Conservation (phyloP, 176 grass and related monocot genomes). For the Phyllostachys edulis region DNA sequence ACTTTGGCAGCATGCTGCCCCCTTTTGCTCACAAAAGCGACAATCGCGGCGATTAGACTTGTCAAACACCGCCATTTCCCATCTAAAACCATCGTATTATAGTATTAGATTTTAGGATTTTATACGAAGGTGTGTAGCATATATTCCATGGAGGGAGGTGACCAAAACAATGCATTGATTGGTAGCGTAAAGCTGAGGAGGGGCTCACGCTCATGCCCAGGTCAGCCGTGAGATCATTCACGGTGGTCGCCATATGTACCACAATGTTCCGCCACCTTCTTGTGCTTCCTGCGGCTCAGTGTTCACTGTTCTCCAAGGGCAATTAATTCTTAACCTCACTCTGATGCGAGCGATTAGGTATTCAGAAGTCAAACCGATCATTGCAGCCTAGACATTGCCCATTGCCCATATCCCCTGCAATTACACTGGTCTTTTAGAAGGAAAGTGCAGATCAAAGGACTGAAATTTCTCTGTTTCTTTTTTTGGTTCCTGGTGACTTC, state of each 20-base stretch:
- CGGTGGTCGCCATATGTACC: background rate
- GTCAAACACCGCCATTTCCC: background rate
- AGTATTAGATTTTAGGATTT: background rate
- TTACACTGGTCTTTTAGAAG: background rate
- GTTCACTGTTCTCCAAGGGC: background rate
- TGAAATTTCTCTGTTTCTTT: background rate
- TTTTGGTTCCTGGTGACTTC: background rate
- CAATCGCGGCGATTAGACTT: background rate
- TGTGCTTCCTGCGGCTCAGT: background rate
- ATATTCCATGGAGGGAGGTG: background rate
- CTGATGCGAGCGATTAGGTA: background rate
- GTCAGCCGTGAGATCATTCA: background rate
- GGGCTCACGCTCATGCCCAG: background rate
- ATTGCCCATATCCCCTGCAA: background rate
- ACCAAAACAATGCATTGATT: background rate
- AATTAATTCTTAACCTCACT: background rate
- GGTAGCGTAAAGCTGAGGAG: background rate
- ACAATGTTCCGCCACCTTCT: no score
- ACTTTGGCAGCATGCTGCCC: background rate
- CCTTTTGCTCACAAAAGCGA: background rate
- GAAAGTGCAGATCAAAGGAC: background rate
- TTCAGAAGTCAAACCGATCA: background rate
- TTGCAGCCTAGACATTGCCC: background rate
- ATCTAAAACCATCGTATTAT: background rate
- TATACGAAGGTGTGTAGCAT: background rate